Evolutionary conservation across 2,329 filamentous ascomycete species (phyloP).

Genomic region (Pseudocercospora musae): DNA sequence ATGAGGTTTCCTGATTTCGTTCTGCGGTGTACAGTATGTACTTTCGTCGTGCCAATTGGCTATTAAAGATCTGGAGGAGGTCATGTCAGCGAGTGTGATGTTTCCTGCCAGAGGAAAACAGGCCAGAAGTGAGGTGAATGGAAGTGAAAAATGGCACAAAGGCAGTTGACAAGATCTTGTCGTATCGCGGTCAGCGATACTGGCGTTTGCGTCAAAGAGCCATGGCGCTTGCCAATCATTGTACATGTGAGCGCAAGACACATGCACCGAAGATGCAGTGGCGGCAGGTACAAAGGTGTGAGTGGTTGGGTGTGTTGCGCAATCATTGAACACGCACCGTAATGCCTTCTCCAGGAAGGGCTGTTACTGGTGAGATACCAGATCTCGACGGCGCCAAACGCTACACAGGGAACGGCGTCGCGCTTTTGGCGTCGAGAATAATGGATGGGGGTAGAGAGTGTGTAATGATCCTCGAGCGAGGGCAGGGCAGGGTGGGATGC

Average conservation of each 20-base stretch:
- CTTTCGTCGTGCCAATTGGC: constrained; percentile 25
- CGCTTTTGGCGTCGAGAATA: constrained; percentile 21
- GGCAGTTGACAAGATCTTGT: background rate
- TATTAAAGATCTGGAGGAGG: constrained; percentile 30
- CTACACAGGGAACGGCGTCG: constrained; percentile 26
- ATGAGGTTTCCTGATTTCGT: constrained; percentile 20
- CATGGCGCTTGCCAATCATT: constrained; percentile 29
- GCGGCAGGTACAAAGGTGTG: constrained; percentile 12
- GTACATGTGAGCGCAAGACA: constrained; percentile 16
- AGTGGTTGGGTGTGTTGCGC: constrained; percentile 19
- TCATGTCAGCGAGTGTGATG: constrained; percentile 26
- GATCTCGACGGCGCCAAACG: constrained; percentile 33
- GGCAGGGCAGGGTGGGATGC: constrained; percentile 21
- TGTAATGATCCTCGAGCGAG: constrained; percentile 15
- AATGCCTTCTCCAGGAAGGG: constrained; percentile 34
- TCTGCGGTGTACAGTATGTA: constrained; percentile 14
- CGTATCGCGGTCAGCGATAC: constrained; percentile 5
- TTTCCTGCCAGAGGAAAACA: background rate
- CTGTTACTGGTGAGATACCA: constrained; percentile 33
- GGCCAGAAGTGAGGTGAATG: background rate
- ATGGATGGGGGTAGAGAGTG: constrained; percentile 22
- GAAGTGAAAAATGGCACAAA: constrained; percentile 3
- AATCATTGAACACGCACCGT: constrained; percentile 32
- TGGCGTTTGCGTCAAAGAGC: constrained; percentile 12
- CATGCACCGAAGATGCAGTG: constrained; percentile 16